Evolutionary conservation across 441 rosid species (phyloP), one percentile per base, ranked within the genome.

Genomic region (Eruca vesicaria): DNA sequence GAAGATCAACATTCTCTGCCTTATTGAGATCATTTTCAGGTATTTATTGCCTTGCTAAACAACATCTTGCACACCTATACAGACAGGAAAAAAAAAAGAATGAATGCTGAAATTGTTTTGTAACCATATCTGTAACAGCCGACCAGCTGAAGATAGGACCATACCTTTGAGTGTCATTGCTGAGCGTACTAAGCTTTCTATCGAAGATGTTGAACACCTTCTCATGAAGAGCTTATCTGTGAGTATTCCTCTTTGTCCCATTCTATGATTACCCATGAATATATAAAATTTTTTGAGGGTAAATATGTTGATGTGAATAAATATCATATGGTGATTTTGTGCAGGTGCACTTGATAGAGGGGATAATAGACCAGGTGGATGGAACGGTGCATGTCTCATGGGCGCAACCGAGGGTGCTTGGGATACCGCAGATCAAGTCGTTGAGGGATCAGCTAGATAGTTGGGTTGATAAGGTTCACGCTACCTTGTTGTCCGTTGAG

Each of bases 11-110:
- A 93, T 96, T 76, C 97, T 96, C 62, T 90, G 97, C 85, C 88
- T 96, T 64, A 96, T 93, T 90, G 99, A 93, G 79, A 96, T 96
- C 72, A 93, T 96, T 78, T 96, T 96, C 80, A 96, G 98, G 99
- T 95, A 66, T 1, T 9, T 52, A 0, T 53, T 9, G 28, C 58
- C 4, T 53, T 14, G 9, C 58, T 53, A 19, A 16, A 50, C 61
- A 55, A 6, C 65, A 7, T 81, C 63, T 38, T 68, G 29, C 1
- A 19, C 61, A 0, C 19, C 11, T 28, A 45, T 33, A 48, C 43
- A 35, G 20, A 33, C 45, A 64, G 11, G 21, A 10, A 0, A 1
- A 28, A 0, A 0, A 28, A 63, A 33, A 12, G 10, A 26, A 33
- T 7, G 15, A 9, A 7, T 32, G n/a, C 6, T 62, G 28, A 64